Conservation (phyloP, 768 basidiomycete genomes). For the Suillus spraguei region DNA sequence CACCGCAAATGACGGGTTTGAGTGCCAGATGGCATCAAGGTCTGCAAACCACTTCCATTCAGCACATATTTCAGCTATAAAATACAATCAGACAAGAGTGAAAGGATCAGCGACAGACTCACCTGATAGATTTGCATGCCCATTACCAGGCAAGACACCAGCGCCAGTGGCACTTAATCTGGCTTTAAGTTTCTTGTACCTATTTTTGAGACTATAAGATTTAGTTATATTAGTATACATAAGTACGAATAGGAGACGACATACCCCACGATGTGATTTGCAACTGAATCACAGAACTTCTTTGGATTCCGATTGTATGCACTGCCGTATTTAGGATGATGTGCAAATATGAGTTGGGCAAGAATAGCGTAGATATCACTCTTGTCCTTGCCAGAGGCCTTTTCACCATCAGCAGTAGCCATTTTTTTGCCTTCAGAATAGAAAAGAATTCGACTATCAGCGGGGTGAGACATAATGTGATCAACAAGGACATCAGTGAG, state of each 20-base stretch:
- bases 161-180: neutral
- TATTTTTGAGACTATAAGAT: neutral
- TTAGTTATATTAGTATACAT: neutral
- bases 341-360: neutral
- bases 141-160: neutral
- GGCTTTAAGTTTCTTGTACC: neutral
- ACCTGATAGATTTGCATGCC: neutral
- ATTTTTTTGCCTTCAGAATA: neutral
- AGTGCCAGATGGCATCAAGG: neutral
- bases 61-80: neutral
- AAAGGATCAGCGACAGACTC: neutral
- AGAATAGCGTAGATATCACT: neutral
- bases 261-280: neutral
- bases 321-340: neutral
- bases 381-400: neutral
- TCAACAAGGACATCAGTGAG: neutral
- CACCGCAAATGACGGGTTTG: neutral
- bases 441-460: neutral
- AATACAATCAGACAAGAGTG: neutral
- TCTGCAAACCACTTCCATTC: neutral
- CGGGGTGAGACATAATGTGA: neutral
- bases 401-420: neutral
- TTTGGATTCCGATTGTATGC: neutral
- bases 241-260: neutral
- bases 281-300: neutral